Percentiles rank a stretch among this genome's conserved stretches.
Conservation (phyloP, 345 rosid genomes). For the Syzygium grande region DNA sequence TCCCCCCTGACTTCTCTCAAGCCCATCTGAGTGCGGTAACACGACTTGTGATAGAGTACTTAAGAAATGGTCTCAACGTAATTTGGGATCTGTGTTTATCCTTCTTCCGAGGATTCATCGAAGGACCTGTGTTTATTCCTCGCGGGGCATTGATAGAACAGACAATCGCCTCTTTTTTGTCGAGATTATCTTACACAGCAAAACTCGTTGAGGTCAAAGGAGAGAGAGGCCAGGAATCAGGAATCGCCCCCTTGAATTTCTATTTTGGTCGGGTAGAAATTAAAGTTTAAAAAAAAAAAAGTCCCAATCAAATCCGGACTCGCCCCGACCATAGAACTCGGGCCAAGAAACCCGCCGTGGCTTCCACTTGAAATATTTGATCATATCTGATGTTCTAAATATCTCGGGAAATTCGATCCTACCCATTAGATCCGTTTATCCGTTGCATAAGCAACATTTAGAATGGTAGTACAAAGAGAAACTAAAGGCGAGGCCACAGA, state of each 20-base stretch:
- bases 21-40: neutral
- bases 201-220: neutral
- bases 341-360: neutral
- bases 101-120: neutral
- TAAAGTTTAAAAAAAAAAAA: neutral
- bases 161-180: neutral
- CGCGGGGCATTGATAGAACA: neutral
- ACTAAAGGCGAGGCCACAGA: neutral
- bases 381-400: neutral
- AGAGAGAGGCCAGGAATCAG: neutral
- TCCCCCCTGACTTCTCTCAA: too few relatives aligned
- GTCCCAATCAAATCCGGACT: neutral
- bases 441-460: neutral
- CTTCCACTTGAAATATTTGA: neutral
- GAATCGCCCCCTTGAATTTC: neutral
- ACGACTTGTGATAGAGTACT: neutral
- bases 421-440: neutral
- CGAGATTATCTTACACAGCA: neutral
- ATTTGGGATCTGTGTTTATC: too few relatives aligned
- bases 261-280: neutral
- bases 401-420: neutral
- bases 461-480: neutral
- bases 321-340: neutral
- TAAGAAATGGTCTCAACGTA: too few relatives aligned
- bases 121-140: neutral